These are phyloP conservation scores for Raphanus sativus DNA, from an alignment of 345 rosid genomes.

Conservation along the genomic window DNA sequence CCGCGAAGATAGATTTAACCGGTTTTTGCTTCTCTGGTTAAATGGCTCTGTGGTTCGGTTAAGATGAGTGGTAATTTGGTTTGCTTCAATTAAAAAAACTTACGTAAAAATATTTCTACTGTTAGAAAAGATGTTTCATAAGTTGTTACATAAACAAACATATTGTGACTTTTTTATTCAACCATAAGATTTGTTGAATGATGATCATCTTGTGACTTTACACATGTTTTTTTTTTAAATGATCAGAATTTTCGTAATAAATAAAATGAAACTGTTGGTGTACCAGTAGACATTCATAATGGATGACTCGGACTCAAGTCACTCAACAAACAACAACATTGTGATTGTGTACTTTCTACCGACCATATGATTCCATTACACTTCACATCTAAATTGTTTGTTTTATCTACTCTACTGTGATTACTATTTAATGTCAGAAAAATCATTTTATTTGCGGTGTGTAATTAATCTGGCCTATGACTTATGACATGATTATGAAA, in stretches of 20 bases:
- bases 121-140: conserved; percentile 10
- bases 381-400: conserved; percentile 6
- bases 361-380: conserved; percentile 26
- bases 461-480: background rate
- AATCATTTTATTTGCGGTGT: background rate
- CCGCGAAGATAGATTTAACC: conserved; percentile 16
- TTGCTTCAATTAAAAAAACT: background rate
- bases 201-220: conserved; percentile 21
- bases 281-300: conserved; percentile 19
- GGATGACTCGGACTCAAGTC: conserved; percentile 37
- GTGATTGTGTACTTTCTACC: conserved; percentile 32
- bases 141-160: conserved; percentile 16
- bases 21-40: conserved; percentile 7
- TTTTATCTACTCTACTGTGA: background rate
- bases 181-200: conserved; percentile 27
- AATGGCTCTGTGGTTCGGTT: background rate
- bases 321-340: conserved; percentile 23
- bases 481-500: background rate
- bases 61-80: conserved; percentile 1
- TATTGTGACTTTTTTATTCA: conserved; percentile 13
- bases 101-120: background rate
- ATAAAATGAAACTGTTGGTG: conserved; percentile 12
- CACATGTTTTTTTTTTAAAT: background rate
- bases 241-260: background rate
- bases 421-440: background rate